Evolutionary conservation across 2,329 filamentous ascomycete genomes (phyloP), one percentile per base, ranked within the genome.

Genomic region (Colletotrichum somersetense): DNA sequence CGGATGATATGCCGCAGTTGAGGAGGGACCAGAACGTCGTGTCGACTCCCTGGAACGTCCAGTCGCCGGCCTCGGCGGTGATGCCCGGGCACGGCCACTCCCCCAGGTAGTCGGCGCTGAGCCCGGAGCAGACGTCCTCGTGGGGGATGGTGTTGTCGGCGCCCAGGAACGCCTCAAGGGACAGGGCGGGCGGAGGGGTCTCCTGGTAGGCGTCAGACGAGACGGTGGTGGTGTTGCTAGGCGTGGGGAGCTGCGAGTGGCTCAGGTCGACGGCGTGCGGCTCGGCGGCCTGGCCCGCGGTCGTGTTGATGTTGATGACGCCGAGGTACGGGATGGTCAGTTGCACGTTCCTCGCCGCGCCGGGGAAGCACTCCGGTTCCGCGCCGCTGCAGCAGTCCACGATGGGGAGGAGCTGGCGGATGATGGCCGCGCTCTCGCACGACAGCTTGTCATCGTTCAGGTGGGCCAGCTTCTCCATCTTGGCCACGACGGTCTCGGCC

Each of bases 301-400:
- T 56, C 18, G 48, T 66, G 8, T 67, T 82, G 73, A 87, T 84
- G 71, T 83, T 85, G 53, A 87, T 80, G 1, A 83, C 85, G 33
- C 85, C 85, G 2, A 87, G 77, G 72, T 85, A 86, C 0, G 85
- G 85, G 3, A 87, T 81, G 48, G 81, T 82, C 8, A 87, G 79
- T 6, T 81, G 80, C 44, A 87, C 75, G 44, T 42, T 44, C 72
- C 35, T 64, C 63, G 44, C 66, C 33, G 73, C 73, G 65, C 72
- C 65, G 18, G 71, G 62, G 26, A 23, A 57, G 20, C 7, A 5
- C 5, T 10, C 8, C 23, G 42, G 16, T 1, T 30, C 78, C 69
- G 1, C 35, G 38, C 70, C 48, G 50, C 35, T 63, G 38, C 68
- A 71, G 58, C 65, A 38, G 23, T 83, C 79, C 14, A 84, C 78